These are phyloP conservation scores for Mycena galopus DNA, from an alignment of 768 basidiomycete genomes.

Conservation along the genomic window DNA sequence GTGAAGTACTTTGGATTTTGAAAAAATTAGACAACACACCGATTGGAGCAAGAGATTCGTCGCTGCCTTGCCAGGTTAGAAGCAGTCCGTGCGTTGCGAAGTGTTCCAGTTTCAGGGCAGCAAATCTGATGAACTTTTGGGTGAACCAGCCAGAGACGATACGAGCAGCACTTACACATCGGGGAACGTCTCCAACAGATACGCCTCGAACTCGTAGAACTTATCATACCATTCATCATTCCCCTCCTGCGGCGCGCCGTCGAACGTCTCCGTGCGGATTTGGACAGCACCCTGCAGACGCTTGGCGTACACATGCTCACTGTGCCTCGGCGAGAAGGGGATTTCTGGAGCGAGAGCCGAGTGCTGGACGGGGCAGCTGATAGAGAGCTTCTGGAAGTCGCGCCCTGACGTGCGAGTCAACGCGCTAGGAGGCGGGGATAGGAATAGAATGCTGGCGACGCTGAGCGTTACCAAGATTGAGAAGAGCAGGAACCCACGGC, in stretches of 20 bases:
- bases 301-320: slow-evolving; percentile 21
- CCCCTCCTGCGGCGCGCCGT: slow-evolving; percentile 57
- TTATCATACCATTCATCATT: slow-evolving; percentile 55
- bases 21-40: slow-evolving; percentile 42
- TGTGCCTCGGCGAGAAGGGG: neutral
- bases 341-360: neutral
- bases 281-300: slow-evolving; percentile 44
- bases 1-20: neutral
- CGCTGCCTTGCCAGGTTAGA: slow-evolving; percentile 67
- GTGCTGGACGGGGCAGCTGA: neutral
- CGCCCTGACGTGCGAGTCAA: neutral
- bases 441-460: neutral
- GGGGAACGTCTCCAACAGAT: slow-evolving; percentile 61
- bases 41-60: slow-evolving; percentile 59
- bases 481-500: neutral
- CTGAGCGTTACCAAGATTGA: neutral
- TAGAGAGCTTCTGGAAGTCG: neutral
- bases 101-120: slow-evolving; percentile 37
- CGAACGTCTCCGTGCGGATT: slow-evolving; percentile 60
- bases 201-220: slow-evolving; percentile 53
- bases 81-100: slow-evolving; percentile 71
- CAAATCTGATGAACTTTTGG: slow-evolving; percentile 1
- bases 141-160: neutral
- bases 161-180: slow-evolving; percentile 53
- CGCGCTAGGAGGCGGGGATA: no score